Percentiles rank a stretch among this genome's conserved stretches.
Conservation (phyloP, 176 grass and related monocot genomes). For the Aechmea fasciata region DNA sequence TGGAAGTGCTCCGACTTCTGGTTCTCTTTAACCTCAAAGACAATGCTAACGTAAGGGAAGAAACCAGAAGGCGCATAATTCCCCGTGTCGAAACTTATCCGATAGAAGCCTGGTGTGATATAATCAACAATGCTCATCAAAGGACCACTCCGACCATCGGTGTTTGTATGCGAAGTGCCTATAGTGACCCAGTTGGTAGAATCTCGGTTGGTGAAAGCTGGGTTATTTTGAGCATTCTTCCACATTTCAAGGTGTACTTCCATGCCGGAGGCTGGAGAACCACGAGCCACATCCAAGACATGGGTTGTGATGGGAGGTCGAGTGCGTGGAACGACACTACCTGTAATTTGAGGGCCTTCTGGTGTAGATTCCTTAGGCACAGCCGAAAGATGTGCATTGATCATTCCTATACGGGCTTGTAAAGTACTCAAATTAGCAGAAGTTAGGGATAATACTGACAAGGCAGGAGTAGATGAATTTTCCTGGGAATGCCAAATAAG, state of each 20-base stretch:
- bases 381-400: slow-evolving; percentile 74
- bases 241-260: slow-evolving; percentile 78
- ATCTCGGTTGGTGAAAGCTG: slow-evolving; percentile 47
- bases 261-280: slow-evolving; percentile 64
- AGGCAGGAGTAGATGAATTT: not conserved
- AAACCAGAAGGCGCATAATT: slow-evolving; percentile 75
- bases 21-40: slow-evolving; percentile 64
- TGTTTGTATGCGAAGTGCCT: slow-evolving; percentile 66
- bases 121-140: slow-evolving; percentile 61
- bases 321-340: slow-evolving; percentile 26
- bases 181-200: slow-evolving; percentile 41
- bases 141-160: slow-evolving; percentile 67
- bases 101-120: slow-evolving; percentile 60
- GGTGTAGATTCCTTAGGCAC: slow-evolving; percentile 34
- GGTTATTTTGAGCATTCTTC: slow-evolving; percentile 36
- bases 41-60: slow-evolving; percentile 78
- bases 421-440: slow-evolving; percentile 26
- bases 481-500: not conserved
- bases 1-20: slow-evolving; percentile 82
- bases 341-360: slow-evolving; percentile 67
- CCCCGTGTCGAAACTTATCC: slow-evolving; percentile 71
- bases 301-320: slow-evolving; percentile 90
- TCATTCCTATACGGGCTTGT: slow-evolving; percentile 74
- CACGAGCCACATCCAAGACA: slow-evolving; percentile 60
- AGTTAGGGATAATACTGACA: slow-evolving; percentile 8